Evolutionary conservation across 73 alveolate species (phyloP).

Genomic region (Paramecium sexaurelia): DNA sequence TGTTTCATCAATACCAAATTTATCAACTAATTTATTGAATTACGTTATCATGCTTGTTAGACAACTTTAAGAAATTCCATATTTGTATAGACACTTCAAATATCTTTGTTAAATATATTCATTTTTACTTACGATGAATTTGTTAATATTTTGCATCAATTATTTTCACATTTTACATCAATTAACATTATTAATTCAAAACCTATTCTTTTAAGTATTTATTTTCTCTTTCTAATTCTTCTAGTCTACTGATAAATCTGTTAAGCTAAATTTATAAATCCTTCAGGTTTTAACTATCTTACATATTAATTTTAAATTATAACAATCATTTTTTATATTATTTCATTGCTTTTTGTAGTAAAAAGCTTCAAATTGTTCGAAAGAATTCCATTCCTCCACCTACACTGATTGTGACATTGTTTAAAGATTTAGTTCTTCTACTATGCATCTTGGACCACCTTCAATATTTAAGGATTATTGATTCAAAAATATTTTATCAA

Average conservation of each 20-base stretch:
- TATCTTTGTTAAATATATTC: background rate
- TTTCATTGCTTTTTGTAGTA: background rate
- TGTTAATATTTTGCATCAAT: conserved; percentile 14
- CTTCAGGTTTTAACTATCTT: conserved; percentile 1
- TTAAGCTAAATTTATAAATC: background rate
- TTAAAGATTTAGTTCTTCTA: background rate
- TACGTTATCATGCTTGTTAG: background rate
- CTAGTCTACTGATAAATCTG: background rate
- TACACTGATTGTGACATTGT: background rate
- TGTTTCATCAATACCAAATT: background rate
- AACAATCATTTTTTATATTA: background rate
- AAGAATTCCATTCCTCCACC: background rate
- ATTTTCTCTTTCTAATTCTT: conserved; percentile 23
- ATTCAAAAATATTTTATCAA: background rate
- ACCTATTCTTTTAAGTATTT: conserved; percentile 1
- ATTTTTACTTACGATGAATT: conserved; percentile 5
- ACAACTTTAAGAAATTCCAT: conserved; percentile 39
- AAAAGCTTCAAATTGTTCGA: background rate
- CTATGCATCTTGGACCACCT: background rate
- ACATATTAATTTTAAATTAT: conserved; percentile 22
- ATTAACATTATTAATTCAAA: background rate
- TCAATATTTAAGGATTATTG: background rate
- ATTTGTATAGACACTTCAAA: conserved; percentile 20
- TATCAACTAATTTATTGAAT: conserved; percentile 17
- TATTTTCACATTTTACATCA: conserved; percentile 23